phyloP scores from a whole-genome alignment of 352 stramenopile species.

The Phytopythium chamaehyphon region DNA sequence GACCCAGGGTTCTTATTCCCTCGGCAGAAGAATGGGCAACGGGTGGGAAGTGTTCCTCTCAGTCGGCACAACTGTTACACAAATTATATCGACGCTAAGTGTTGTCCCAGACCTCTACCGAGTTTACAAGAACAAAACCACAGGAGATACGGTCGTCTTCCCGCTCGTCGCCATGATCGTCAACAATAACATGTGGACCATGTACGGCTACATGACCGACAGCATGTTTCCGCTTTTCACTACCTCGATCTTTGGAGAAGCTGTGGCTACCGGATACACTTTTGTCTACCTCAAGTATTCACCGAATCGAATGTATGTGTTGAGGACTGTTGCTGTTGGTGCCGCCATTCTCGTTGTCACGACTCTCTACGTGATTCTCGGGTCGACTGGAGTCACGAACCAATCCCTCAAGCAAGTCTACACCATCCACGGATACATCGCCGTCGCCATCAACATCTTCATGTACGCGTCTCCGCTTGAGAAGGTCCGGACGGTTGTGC shows the following conservation, averaged over 20 bases:
- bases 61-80: conserved; percentile 22
- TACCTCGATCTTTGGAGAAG: conserved; percentile 12
- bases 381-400: conserved; percentile 23
- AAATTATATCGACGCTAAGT: conserved; percentile 34
- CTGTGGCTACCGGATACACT: conserved; percentile 18
- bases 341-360: conserved; percentile 13
- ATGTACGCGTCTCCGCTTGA: conserved; percentile 58
- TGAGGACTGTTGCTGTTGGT: conserved; percentile 8
- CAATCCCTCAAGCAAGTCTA: conserved; percentile 14
- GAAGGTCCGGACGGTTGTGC: conserved; percentile 43
- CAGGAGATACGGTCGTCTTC: conserved; percentile 29
- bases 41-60: conserved; percentile 4
- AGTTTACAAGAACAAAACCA: conserved; percentile 15
- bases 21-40: too few species aligned
- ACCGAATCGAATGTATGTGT: conserved; percentile 9
- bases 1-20: too few species aligned
- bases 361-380: conserved; percentile 33
- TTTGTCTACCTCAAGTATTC: conserved; percentile 21
- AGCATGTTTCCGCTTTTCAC: conserved; percentile 26
- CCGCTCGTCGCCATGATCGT: conserved; percentile 36
- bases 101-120: conserved; percentile 20
- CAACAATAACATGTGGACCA: conserved; percentile 35
- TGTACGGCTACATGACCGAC: conserved; percentile 25
- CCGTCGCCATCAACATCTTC: conserved; percentile 35
- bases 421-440: conserved; percentile 30